A percentile compares a stretch with the other conserved stretches of the same genome.
Evolutionary conservation across 148 eudicot genomes (phyloP).

Genomic region (Polygonum maritimum): DNA sequence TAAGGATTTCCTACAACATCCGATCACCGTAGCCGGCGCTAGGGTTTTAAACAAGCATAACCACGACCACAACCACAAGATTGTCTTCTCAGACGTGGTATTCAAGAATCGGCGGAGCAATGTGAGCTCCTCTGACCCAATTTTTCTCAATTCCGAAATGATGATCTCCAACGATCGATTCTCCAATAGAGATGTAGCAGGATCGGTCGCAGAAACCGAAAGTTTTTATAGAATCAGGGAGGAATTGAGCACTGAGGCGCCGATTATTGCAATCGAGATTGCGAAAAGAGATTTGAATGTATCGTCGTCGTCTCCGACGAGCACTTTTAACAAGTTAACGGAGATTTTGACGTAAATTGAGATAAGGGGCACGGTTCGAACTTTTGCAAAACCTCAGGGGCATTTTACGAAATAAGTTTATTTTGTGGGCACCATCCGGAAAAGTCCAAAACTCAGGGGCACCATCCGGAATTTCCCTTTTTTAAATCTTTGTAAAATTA

Average conservation of each 20-base stretch:
- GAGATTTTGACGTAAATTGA: no score
- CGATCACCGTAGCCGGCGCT: slow-evolving; percentile 2
- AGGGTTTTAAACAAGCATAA: slow-evolving; percentile 30
- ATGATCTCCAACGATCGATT: slow-evolving; percentile 40
- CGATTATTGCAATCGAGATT: slow-evolving; percentile 24
- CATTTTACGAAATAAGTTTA: no score
- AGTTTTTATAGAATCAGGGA: slow-evolving; percentile 22
- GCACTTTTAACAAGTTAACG: neutral
- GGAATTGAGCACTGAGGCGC: slow-evolving; percentile 49
- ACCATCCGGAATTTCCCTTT: no score
- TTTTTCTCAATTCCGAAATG: slow-evolving; percentile 67
- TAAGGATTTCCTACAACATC: no score
- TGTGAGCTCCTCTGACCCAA: slow-evolving; percentile 56
- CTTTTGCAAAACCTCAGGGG: no score
- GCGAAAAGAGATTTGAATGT: slow-evolving; percentile 11
- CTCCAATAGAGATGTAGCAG: slow-evolving; percentile 1
- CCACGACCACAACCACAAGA: slow-evolving; percentile 65
- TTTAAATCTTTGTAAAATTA: no score
- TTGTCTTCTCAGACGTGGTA: slow-evolving; percentile 47
- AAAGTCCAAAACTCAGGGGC: no score
- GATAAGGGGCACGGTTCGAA: no score
- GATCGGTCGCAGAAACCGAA: neutral
- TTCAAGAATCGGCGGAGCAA: slow-evolving; percentile 68
- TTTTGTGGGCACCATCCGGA: no score
- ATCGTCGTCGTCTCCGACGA: slow-evolving; percentile 5